Percentiles rank a stretch among this genome's conserved stretches.
phyloP scores from a whole-genome alignment of 148 eudicot species.

The Tetragonia tetragonoides region DNA sequence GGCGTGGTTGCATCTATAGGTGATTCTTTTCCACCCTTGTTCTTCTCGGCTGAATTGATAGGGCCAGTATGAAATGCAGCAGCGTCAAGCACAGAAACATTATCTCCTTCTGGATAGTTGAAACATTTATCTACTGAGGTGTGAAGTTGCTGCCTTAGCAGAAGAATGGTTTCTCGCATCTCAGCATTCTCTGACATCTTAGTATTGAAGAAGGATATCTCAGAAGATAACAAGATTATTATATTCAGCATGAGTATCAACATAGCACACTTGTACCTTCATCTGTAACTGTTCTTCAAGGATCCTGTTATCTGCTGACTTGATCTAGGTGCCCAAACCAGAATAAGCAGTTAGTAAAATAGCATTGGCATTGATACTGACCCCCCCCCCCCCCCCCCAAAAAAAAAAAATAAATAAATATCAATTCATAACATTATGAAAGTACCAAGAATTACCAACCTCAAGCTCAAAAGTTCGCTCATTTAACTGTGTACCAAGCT shows the following conservation, averaged over 20 bases:
- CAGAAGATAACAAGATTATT: constrained; percentile 3
- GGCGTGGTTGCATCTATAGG: constrained; percentile 25
- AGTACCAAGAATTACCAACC: constrained; percentile 13
- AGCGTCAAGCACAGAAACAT: background rate
- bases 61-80: background rate
- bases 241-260: background rate
- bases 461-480: constrained; percentile 23
- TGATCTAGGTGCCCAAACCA: constrained; percentile 36
- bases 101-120: background rate
- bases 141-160: constrained; percentile 20
- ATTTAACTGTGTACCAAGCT: constrained; percentile 19
- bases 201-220: background rate
- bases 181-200: constrained; percentile 23
- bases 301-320: constrained; percentile 58
- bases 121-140: constrained; percentile 13
- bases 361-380: background rate
- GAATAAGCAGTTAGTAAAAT: background rate
- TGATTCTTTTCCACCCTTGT: constrained; percentile 26
- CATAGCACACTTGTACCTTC: constrained; percentile 40
- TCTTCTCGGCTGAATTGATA: constrained; percentile 13
- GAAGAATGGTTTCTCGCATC: constrained; percentile 23
- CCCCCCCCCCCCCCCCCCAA: background rate
- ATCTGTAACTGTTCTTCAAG: constrained; percentile 62
- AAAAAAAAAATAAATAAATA: background rate
- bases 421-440: background rate